phyloP scores from a whole-genome alignment of 2,329 filamentous ascomycete species.

The Fusarium globosum region DNA sequence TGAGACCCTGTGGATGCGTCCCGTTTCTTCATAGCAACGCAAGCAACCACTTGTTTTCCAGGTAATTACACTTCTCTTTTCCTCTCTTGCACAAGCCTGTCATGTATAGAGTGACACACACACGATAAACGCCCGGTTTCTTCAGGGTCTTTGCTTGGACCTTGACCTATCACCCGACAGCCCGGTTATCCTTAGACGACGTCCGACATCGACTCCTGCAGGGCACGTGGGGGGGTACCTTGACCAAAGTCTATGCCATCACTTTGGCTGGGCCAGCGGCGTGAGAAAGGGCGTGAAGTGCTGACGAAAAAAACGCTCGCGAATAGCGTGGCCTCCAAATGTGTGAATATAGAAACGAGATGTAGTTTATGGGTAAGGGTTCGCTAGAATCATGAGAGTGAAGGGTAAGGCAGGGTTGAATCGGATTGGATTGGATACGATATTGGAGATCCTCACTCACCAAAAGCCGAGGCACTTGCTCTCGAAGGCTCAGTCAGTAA shows the following conservation, averaged over 20 bases:
- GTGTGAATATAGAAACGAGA: conserved; percentile 15
- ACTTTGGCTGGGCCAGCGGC: conserved; percentile 10
- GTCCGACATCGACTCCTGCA: conserved; percentile 35
- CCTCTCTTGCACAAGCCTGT: conserved; percentile 15
- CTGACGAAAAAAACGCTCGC: conserved; percentile 1
- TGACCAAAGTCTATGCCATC: conserved; percentile 20
- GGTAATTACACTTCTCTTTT: conserved; percentile 17
- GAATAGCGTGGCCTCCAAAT: conserved; percentile 9
- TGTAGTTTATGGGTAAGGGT: conserved; percentile 20
- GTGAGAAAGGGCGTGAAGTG: conserved; percentile 20
- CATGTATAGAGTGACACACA: conserved; percentile 37
- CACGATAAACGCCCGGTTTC: conserved; percentile 33
- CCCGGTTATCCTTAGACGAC: conserved; percentile 17
- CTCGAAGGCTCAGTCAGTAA: not conserved
- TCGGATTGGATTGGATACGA: conserved; percentile 24
- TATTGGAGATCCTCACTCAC: conserved; percentile 29
- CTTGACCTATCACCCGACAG: conserved; percentile 39
- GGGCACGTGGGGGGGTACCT: conserved; percentile 42
- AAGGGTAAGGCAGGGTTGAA: conserved; percentile 15
- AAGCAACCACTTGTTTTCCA: conserved; percentile 16
- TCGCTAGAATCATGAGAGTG: conserved; percentile 23
- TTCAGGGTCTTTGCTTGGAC: conserved; percentile 27
- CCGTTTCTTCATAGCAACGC: conserved; percentile 18
- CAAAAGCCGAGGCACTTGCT: conserved; percentile 37
- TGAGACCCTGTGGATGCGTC: conserved; percentile 22